Evolutionary conservation across 768 basidiomycete genomes (phyloP).

Genomic region (Mycena chlorophos): DNA sequence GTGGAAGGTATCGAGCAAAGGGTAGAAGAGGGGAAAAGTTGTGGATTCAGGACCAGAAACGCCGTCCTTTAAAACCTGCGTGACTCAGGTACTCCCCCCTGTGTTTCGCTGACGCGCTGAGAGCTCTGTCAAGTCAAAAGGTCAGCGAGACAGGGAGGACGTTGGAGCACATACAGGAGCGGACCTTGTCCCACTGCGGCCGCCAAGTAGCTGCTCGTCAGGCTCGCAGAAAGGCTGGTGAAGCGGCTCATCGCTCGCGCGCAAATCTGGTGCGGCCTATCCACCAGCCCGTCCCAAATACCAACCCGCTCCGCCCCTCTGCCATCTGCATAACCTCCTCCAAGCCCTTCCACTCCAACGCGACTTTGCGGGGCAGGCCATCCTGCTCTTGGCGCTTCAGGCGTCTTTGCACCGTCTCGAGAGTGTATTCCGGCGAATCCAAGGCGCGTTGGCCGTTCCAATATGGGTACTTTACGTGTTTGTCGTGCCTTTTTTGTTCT

Average conservation of each 20-base stretch:
- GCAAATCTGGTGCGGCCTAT: not conserved
- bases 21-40: conserved; percentile 5
- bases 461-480: conserved; percentile 21
- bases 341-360: not conserved
- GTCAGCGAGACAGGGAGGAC: not conserved
- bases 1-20: conserved; percentile 11
- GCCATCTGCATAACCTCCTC: not conserved
- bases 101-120: too few relatives aligned
- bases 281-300: not conserved
- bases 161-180: not conserved
- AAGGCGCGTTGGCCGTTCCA: conserved; percentile 40
- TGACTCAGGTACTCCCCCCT: too few relatives aligned
- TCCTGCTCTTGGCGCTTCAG: not conserved
- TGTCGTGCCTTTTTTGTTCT: conserved; percentile 34
- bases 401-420: not conserved
- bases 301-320: not conserved
- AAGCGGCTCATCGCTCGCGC: not conserved
- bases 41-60: not conserved
- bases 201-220: not conserved
- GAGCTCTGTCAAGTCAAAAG: conserved; percentile 10
- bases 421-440: conserved; percentile 24
- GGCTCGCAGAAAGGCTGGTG: too few relatives aligned
- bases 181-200: not conserved
- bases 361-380: not conserved
- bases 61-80: not conserved